Evolutionary conservation across 148 eudicot species (phyloP).

Genomic region (Camellia lanceoleosa): DNA sequence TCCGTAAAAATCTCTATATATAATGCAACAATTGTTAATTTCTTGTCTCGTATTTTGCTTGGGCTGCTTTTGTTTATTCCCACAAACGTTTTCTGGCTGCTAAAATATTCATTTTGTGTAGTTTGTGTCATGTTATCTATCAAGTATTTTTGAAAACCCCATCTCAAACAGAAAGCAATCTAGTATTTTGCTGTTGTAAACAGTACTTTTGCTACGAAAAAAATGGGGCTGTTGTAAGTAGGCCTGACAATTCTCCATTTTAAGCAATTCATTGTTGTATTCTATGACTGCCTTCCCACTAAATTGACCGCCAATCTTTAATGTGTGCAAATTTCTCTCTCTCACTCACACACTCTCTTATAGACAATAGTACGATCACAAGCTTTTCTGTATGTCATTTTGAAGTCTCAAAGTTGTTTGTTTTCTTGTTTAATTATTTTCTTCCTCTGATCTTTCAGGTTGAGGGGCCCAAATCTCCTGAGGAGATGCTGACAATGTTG

Average conservation of each 20-base stretch:
- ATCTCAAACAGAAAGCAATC: background rate
- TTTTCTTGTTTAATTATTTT: background rate
- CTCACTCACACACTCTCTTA: background rate
- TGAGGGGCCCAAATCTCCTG: constrained; percentile 93
- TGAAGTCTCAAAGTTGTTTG: background rate
- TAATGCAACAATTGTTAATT: background rate
- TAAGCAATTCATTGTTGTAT: background rate
- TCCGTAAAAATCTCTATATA: too few relatives aligned
- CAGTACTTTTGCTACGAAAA: too few relatives aligned
- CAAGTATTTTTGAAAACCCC: background rate
- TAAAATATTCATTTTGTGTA: background rate
- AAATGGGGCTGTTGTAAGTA: background rate
- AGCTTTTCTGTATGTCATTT: background rate
- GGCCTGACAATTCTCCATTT: too few relatives aligned
- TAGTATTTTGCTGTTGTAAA: background rate
- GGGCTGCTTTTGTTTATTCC: background rate
- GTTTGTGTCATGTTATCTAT: background rate
- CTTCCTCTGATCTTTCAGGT: constrained; percentile 41
- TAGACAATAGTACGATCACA: background rate
- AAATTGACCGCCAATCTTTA: background rate
- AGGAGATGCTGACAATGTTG: constrained; percentile 65
- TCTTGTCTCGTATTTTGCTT: background rate
- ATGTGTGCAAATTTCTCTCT: background rate
- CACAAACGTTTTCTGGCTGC: too few relatives aligned
- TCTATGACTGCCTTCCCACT: background rate